These are phyloP conservation scores for Lactarius hengduanensis DNA, from an alignment of 768 basidiomycete species.

Conservation along the genomic window DNA sequence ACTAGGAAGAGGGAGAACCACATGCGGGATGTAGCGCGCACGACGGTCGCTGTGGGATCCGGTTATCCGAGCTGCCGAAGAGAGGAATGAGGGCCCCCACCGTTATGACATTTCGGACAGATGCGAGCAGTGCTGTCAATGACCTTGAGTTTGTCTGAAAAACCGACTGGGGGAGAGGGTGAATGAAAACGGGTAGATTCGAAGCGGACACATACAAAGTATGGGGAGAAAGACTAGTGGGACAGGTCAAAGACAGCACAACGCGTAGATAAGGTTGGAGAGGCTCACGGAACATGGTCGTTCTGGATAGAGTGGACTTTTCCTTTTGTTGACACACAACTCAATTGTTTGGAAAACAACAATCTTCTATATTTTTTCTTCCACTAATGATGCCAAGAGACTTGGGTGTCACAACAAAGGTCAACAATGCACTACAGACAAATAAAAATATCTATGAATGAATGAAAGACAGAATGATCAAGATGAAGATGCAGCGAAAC, in stretches of 20 bases:
- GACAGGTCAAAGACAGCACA: constrained; percentile 2
- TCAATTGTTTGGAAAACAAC: background rate
- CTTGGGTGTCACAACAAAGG: constrained; percentile 3
- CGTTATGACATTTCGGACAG: constrained; percentile 73
- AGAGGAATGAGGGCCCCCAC: constrained; percentile 34
- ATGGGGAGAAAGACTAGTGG: constrained; percentile 39
- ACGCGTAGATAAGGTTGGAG: background rate
- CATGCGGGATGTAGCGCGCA: constrained; percentile 59
- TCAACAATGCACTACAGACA: constrained; percentile 26
- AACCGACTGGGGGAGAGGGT: constrained; percentile 52
- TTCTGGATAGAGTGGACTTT: background rate
- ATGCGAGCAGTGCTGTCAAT: constrained; percentile 52
- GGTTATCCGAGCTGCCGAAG: constrained; percentile 15
- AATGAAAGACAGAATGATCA: constrained; percentile 22
- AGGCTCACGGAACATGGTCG: constrained; percentile 20
- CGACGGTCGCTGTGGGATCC: constrained; percentile 49
- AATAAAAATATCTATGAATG: constrained; percentile 29
- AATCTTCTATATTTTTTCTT: background rate
- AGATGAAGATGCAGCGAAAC: constrained; percentile 20
- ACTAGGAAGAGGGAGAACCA: constrained; percentile 81
- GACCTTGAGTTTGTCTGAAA: constrained; percentile 57
- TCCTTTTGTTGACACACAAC: background rate
- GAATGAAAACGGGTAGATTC: background rate
- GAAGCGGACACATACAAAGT: constrained; percentile 32
- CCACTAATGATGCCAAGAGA: constrained; percentile 16